Base-by-base conservation (phyloP, 169 alveolate species). In the Plasmodium gonderi region DNA sequence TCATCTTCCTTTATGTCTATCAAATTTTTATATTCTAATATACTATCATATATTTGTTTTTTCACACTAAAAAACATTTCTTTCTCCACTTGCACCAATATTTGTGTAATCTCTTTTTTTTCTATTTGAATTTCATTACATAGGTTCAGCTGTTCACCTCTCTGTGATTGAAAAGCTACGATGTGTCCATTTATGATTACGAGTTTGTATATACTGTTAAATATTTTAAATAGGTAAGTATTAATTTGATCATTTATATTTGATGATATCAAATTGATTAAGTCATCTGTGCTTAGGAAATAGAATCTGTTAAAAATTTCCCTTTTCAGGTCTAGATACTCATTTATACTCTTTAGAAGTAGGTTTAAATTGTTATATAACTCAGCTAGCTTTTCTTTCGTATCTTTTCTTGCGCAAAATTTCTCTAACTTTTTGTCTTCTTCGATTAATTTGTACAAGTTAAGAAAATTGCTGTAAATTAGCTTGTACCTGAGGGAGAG, bases 1-100 rank as follows among this genome's bases (percentile, higher is more conserved):
- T 87, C 89, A 38, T 87, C 93, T 78, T 87, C 93, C 79, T 87
- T 87, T 87, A 87, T 87, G 45, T 87, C 79, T 75, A 87, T 75
- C 64, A 87, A 75, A 60, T 87, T 87, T 87, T 87, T 74, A 38
- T 87, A 87, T 78, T 87, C 93, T 36, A 87, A n/a, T 36, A 87
- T 75, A 31, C 44, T 87, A 33, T 87, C 79, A 54, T 87, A 75
- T 42, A 87, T 87, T 26, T 87, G 85, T 65, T 87, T 87, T 33
- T 87, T 87, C 45, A 87, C 93, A 40, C 87, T 87, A 42, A 20
- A 87, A 36, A 87, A 87, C 93, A 87, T 87, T 23, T 75, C 93
- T 31, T 75, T 87, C 26, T 87, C 93, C 67, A 87, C 93, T 42
- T 87, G 78, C 3, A 87, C 78, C 31, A 87, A 78, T 23, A 87